Percentiles rank a stretch among this genome's conserved stretches.
phyloP scores from a whole-genome alignment of 257 asterid genomes.

The Plantago major region DNA sequence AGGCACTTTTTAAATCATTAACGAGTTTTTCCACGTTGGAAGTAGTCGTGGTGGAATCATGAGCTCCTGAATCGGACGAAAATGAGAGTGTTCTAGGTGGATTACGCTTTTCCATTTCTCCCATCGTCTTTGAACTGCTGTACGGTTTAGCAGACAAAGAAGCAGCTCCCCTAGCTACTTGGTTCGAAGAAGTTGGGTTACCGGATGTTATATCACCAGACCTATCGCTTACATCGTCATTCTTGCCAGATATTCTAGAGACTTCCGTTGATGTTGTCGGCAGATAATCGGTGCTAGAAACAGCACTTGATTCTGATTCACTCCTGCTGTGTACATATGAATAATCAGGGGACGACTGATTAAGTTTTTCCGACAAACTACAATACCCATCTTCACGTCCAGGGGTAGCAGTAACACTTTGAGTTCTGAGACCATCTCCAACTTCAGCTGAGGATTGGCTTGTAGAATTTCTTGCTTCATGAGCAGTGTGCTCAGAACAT shows the following conservation, averaged over 20 bases:
- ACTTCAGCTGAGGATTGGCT: slow-evolving; percentile 28
- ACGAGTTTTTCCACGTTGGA: slow-evolving; percentile 66
- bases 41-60: slow-evolving; percentile 45
- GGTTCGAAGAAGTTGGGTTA: slow-evolving; percentile 25
- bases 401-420: slow-evolving; percentile 17
- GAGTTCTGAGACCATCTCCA: slow-evolving; percentile 25
- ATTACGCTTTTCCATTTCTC: slow-evolving; percentile 39
- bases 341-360: slow-evolving; percentile 59
- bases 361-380: slow-evolving; percentile 36
- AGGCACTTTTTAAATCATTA: slow-evolving; percentile 42
- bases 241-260: slow-evolving; percentile 43
- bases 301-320: slow-evolving; percentile 80
- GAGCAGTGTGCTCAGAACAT: slow-evolving; percentile 27
- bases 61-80: slow-evolving; percentile 36
- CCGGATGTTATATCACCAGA: slow-evolving; percentile 35
- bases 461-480: not conserved
- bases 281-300: slow-evolving; percentile 70
- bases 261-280: slow-evolving; percentile 44
- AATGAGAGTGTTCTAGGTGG: slow-evolving; percentile 41
- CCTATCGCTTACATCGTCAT: slow-evolving; percentile 34
- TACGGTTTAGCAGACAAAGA: slow-evolving; percentile 33
- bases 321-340: slow-evolving; percentile 89
- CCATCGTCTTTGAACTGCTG: slow-evolving; percentile 43
- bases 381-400: slow-evolving; percentile 34
- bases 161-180: slow-evolving; percentile 29